Evolutionary conservation across 495 filamentous ascomycete species (phyloP), one percentile per base, ranked within the genome.

Genomic region (Neurospora hispaniola): DNA sequence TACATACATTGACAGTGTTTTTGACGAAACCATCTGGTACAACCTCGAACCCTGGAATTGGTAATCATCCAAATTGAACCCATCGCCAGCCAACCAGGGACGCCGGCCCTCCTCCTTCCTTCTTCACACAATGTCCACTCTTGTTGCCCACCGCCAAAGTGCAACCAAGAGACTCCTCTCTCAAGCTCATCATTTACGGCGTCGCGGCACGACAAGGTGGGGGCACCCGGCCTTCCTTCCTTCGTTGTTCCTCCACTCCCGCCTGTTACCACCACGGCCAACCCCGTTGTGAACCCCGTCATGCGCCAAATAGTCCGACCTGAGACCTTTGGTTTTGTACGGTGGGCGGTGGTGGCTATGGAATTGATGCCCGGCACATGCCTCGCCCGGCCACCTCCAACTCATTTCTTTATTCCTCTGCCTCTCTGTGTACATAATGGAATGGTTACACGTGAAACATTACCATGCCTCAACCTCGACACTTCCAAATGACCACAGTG

Each of bases 21-120:
- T 23, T 59, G 48, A 59, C 48, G 20, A 59, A 59, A 66, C 54
- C 6, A 35, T 31, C 23, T 35, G 54, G 35, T 66, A 66, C 54
- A 66, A 59, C 70, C 44, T 70, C 71, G 39, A 73, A 76, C 73
- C 77, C 76, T 73, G 77, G 78, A 79, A 78, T 79, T 79, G 78
- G 78, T 80, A 76, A 80, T 74, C 74, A 75, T 35, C 20, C 16
- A 69, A 54, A 66, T 66, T 35, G 54, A 35, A 66, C 14, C 54
- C 27, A 66, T 66, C 27, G 54, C 54, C 54, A 66, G 54, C 54
- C 54, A 66, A 66, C 54, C 54, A 66, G 54, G 54, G 27, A 35
- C 54, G 23, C 23, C 54, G 54, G 54, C 54, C 27, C 27, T 66
- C 54, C 54, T 66, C 14, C 54, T 66, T 66, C 54, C 54, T 66